Conservation (phyloP, 1,284 basidiomycete species). For the Blastosporella zonata region DNA sequence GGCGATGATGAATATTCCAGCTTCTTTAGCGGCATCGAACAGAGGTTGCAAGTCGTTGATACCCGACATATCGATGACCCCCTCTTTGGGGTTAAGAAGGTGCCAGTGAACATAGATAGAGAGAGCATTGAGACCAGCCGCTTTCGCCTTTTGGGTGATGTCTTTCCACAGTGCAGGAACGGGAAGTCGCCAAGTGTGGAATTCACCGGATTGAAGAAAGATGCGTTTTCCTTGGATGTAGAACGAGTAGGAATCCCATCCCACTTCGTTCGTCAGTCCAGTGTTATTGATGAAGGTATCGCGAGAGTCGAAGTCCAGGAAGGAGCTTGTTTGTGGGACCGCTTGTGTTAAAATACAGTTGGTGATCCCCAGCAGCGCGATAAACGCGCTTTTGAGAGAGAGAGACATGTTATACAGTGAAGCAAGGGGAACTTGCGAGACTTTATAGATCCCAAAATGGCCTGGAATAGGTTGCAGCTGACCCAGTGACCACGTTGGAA, state of each 20-base stretch:
- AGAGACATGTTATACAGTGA: not conserved
- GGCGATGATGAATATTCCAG: slow-evolving; percentile 25
- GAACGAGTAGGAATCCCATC: slow-evolving; percentile 39
- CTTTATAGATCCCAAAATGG: too few species aligned
- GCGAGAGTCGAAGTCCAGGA: not conserved
- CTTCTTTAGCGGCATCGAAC: slow-evolving; percentile 27
- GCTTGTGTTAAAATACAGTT: not conserved
- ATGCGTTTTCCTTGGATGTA: slow-evolving; percentile 34
- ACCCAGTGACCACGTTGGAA: too few species aligned
- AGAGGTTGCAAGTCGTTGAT: slow-evolving; percentile 26
- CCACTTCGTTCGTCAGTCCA: slow-evolving; percentile 15
- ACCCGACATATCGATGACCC: slow-evolving; percentile 24
- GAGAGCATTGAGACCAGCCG: slow-evolving; percentile 25
- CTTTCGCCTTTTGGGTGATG: slow-evolving; percentile 25
- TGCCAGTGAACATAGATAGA: slow-evolving; percentile 27
- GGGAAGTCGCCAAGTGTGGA: slow-evolving; percentile 36
- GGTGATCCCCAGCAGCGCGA: slow-evolving; percentile 7
- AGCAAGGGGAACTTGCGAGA: not conserved
- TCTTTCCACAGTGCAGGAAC: slow-evolving; percentile 25
- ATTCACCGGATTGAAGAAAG: slow-evolving; percentile 38
- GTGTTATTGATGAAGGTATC: slow-evolving; percentile 12
- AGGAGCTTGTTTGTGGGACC: not conserved
- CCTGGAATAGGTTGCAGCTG: too few species aligned
- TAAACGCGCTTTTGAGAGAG: not conserved
- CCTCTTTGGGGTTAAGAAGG: slow-evolving; percentile 25